A percentile compares a stretch with the other conserved stretches of the same genome.
phyloP scores from a whole-genome alignment of 2,329 filamentous ascomycete species.

The Pseudocercospora pini-densiflorae region DNA sequence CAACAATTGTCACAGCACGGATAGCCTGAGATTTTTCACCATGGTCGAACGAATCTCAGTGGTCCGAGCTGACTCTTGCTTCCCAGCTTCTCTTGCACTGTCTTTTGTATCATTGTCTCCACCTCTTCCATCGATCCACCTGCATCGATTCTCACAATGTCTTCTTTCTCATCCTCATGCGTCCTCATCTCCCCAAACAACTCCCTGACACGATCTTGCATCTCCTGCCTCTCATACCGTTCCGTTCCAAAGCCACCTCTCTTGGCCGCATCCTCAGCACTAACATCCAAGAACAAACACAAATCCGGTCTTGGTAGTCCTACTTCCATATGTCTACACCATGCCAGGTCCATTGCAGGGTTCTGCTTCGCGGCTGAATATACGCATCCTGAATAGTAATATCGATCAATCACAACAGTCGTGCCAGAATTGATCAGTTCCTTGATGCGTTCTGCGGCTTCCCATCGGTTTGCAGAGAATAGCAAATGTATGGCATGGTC shows the following conservation, averaged over 20 bases:
- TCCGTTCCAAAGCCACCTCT: constrained; percentile 89
- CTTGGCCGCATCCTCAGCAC: constrained; percentile 70
- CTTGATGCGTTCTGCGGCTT: constrained; percentile 56
- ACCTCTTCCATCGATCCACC: constrained; percentile 58
- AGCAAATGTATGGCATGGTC: constrained; percentile 90
- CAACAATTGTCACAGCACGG: neutral
- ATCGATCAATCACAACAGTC: constrained; percentile 85
- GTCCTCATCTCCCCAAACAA: constrained; percentile 64
- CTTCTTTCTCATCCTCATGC: constrained; percentile 53
- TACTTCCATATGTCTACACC: constrained; percentile 83
- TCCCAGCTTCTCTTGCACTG: constrained; percentile 26
- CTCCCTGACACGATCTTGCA: constrained; percentile 79
- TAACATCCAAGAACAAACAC: constrained; percentile 84
- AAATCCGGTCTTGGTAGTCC: constrained; percentile 87
- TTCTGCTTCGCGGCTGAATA: constrained; percentile 90
- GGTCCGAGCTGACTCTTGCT: neutral
- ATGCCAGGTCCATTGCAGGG: constrained; percentile 69
- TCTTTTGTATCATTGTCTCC: constrained; percentile 41
- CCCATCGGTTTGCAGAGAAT: constrained; percentile 92
- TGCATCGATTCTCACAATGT: constrained; percentile 61
- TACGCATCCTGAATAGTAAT: constrained; percentile 92
- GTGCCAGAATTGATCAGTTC: constrained; percentile 64
- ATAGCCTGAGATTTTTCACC: constrained; percentile 15
- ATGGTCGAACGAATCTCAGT: constrained; percentile 24
- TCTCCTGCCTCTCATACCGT: constrained; percentile 81